Percentiles rank a stretch among this genome's conserved stretches.
These are phyloP conservation scores for Pisolithus orientalis DNA, from an alignment of 768 basidiomycete genomes.

Conservation along the genomic window DNA sequence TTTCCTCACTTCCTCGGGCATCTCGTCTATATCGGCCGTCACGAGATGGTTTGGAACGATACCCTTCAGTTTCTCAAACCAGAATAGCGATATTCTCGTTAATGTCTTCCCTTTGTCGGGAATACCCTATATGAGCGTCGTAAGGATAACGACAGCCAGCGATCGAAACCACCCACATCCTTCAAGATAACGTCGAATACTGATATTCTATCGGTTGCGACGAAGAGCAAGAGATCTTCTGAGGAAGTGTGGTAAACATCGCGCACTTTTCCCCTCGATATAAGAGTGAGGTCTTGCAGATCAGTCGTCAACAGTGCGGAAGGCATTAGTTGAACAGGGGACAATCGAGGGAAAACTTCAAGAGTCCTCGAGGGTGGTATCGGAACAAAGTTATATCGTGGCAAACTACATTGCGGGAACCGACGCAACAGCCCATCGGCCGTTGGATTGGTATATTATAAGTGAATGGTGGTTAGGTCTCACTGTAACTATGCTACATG, in stretches of 20 bases:
- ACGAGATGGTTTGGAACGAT: constrained; percentile 90
- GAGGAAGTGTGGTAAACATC: constrained; percentile 84
- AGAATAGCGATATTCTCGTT: constrained; percentile 88
- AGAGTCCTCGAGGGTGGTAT: too few relatives aligned
- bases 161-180: constrained; percentile 56
- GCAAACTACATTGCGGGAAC: not conserved
- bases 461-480: too few relatives aligned
- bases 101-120: constrained; percentile 89
- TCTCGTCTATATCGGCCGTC: constrained; percentile 66
- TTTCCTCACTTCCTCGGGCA: constrained; percentile 73
- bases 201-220: constrained; percentile 93
- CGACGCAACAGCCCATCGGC: too few relatives aligned
- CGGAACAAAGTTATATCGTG: too few relatives aligned
- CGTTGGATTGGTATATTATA: too few relatives aligned
- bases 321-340: constrained; percentile 11
- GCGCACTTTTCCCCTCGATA: constrained; percentile 93
- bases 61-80: constrained; percentile 78
- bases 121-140: constrained; percentile 61
- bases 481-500: too few relatives aligned
- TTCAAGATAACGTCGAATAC: constrained; percentile 94
- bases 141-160: constrained; percentile 1
- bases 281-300: constrained; percentile 54
- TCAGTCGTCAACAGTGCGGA: constrained; percentile 47
- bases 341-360: too few relatives aligned
- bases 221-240: constrained; percentile 74